A percentile compares a stretch with the other conserved stretches of the same genome.
These are phyloP conservation scores for Hymenoscyphus repandus DNA, from an alignment of 2,329 filamentous ascomycete species.

Conservation along the genomic window DNA sequence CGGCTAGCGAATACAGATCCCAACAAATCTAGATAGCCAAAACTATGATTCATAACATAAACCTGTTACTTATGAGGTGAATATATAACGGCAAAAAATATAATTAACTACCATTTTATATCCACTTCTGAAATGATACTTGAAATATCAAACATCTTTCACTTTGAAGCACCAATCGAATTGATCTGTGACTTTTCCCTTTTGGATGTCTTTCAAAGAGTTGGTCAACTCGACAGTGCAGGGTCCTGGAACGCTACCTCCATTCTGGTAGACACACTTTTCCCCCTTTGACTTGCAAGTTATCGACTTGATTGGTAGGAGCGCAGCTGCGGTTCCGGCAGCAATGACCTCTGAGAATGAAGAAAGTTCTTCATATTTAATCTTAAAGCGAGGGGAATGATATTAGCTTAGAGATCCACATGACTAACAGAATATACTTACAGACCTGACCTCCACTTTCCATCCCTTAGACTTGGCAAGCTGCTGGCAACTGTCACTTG, in stretches of 20 bases:
- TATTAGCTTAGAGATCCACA: too few relatives aligned
- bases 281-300: slow-evolving; percentile 56
- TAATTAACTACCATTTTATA: too few relatives aligned
- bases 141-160: too few relatives aligned
- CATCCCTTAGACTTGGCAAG: slow-evolving; percentile 77
- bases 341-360: slow-evolving; percentile 76
- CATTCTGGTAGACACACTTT: slow-evolving; percentile 50
- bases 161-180: too few relatives aligned
- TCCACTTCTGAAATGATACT: too few relatives aligned
- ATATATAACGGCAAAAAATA: too few relatives aligned
- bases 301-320: slow-evolving; percentile 90
- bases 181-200: slow-evolving; percentile 68
- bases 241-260: slow-evolving; percentile 60
- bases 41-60: too few relatives aligned
- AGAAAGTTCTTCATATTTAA: slow-evolving; percentile 50
- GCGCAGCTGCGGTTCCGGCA: slow-evolving; percentile 82
- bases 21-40: too few relatives aligned
- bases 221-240: slow-evolving; percentile 66
- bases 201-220: slow-evolving; percentile 79
- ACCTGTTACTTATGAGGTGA: too few relatives aligned
- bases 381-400: too few relatives aligned
- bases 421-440: too few relatives aligned
- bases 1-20: too few relatives aligned
- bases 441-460: slow-evolving; percentile 71
- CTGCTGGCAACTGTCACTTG: slow-evolving; percentile 69